A percentile compares a stretch with the other conserved stretches of the same genome.
phyloP scores from a whole-genome alignment of 208 protist genomes.

The Leishmania guyanensis region DNA sequence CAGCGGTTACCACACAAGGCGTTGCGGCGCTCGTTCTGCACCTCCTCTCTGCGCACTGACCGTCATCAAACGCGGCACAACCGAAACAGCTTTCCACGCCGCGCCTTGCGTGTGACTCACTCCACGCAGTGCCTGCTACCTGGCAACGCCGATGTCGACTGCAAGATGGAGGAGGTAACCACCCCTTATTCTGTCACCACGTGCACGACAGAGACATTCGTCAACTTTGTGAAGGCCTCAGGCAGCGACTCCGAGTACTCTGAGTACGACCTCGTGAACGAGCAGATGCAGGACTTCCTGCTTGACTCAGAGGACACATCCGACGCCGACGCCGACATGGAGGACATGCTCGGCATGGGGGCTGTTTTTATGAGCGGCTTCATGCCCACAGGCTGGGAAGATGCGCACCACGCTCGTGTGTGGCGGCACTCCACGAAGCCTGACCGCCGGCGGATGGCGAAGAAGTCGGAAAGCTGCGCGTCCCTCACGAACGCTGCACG shows the following conservation, averaged over 20 bases:
- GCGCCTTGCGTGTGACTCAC: constrained; percentile 18
- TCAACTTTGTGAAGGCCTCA: constrained; percentile 3
- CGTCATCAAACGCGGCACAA: constrained; percentile 7
- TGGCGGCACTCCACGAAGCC: constrained; percentile 9
- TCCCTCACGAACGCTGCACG: constrained; percentile 16
- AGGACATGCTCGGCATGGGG: constrained; percentile 15
- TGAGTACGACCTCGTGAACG: constrained; percentile 71
- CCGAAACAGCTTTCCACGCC: constrained; percentile 34
- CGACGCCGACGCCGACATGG: constrained; percentile 25
- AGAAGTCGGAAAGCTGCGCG: constrained; percentile 28
- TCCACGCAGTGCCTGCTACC: constrained; percentile 31
- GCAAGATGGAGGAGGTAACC: background rate
- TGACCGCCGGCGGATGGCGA: constrained; percentile 30
- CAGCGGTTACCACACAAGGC: background rate
- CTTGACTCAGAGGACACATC: constrained; percentile 46
- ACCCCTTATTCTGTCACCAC: constrained; percentile 1
- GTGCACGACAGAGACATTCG: constrained; percentile 9
- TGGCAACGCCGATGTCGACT: background rate
- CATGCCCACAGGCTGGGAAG: background rate
- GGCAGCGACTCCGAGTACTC: constrained; percentile 61
- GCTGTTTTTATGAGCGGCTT: constrained; percentile 25
- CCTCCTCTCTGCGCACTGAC: constrained; percentile 3
- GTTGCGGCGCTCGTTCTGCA: constrained; percentile 15
- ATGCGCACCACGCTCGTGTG: background rate
- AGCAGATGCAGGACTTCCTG: constrained; percentile 71